A percentile compares a stretch with the other conserved stretches of the same genome.
These are phyloP conservation scores for Candida tallmaniae DNA, from an alignment of 805 yeast genomes.

Conservation along the genomic window DNA sequence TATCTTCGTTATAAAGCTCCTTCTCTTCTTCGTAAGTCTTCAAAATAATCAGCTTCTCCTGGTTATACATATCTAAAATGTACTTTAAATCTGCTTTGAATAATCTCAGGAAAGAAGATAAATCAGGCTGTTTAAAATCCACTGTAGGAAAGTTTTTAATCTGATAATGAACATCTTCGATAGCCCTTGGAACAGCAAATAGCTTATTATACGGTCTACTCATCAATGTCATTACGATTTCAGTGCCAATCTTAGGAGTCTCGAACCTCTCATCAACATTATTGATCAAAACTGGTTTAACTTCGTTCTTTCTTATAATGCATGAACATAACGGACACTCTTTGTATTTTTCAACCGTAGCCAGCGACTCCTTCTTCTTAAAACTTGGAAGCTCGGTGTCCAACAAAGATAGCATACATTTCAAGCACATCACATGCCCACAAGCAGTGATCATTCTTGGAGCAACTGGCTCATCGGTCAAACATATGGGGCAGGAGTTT, in stretches of 20 bases:
- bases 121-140: slow-evolving; percentile 20
- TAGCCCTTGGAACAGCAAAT: slow-evolving; percentile 45
- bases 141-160: slow-evolving; percentile 52
- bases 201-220: slow-evolving; percentile 35
- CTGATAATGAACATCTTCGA: slow-evolving; percentile 18
- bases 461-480: slow-evolving; percentile 78
- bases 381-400: slow-evolving; percentile 46
- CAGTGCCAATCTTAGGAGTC: slow-evolving; percentile 52
- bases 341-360: slow-evolving; percentile 44
- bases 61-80: slow-evolving; percentile 48
- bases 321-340: slow-evolving; percentile 83
- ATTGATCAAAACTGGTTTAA: slow-evolving; percentile 59
- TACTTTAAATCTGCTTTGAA: slow-evolving; percentile 61
- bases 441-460: slow-evolving; percentile 89
- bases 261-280: slow-evolving; percentile 51
- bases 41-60: slow-evolving; percentile 54
- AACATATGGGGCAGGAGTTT: slow-evolving; percentile 89
- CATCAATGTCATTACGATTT: slow-evolving; percentile 64
- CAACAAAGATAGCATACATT: slow-evolving; percentile 72
- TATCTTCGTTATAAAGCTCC: slow-evolving; percentile 56
- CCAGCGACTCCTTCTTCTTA: slow-evolving; percentile 31
- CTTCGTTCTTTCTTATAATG: slow-evolving; percentile 45
- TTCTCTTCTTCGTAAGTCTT: slow-evolving; percentile 54
- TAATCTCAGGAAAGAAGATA: slow-evolving; percentile 54
- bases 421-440: slow-evolving; percentile 86